phyloP scores from a whole-genome alignment of 257 asterid genomes.

The Petrea volubilis region DNA sequence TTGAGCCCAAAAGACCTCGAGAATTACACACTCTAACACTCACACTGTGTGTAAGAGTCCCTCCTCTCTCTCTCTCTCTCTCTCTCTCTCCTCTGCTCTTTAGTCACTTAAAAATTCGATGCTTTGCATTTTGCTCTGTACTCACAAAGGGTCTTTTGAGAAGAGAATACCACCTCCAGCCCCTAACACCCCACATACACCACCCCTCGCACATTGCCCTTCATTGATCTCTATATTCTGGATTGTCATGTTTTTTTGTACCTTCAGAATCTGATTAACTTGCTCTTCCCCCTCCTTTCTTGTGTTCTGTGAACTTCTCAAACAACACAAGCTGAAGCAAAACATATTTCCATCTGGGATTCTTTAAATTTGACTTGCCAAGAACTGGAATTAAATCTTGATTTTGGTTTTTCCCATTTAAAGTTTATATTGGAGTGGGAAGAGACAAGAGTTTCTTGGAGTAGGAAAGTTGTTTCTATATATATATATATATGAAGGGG shows the following conservation, averaged over 20 bases:
- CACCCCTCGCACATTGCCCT: conserved; percentile 33
- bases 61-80: background rate
- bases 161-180: conserved; percentile 16
- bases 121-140: conserved; percentile 51
- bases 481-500: conserved; percentile 48
- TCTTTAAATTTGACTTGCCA: background rate
- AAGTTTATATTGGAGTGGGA: background rate
- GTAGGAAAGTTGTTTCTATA: conserved; percentile 28
- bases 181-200: conserved; percentile 21
- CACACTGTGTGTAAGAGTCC: background rate
- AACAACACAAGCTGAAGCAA: background rate
- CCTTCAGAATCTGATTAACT: conserved; percentile 25
- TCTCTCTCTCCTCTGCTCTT: conserved; percentile 32
- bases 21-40: conserved; percentile 13
- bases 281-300: background rate
- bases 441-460: conserved; percentile 9
- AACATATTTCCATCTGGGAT: background rate
- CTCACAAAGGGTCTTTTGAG: conserved; percentile 29
- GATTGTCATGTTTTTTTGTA: conserved; percentile 31
- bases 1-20: conserved; percentile 38
- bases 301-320: background rate
- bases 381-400: too few relatives aligned
- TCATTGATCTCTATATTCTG: conserved; percentile 29
- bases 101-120: conserved; percentile 54
- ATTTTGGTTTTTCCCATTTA: background rate